Percentiles rank a stretch among this genome's conserved stretches.
phyloP scores from a whole-genome alignment of 2,329 filamentous ascomycete species.

The Paramyrothecium roridum region DNA sequence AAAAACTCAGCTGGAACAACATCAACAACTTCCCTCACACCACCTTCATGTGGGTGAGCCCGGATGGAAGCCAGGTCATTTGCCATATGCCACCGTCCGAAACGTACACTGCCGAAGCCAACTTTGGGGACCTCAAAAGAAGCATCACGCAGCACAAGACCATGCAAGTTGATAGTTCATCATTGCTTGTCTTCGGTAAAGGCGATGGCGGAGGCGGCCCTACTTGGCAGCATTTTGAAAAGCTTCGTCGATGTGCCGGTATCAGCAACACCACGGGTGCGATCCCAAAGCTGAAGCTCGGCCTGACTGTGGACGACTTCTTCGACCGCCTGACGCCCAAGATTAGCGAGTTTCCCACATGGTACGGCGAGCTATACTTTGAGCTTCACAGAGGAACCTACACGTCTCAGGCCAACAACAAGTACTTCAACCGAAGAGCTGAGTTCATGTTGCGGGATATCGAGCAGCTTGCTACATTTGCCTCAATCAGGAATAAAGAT shows the following conservation, averaged over 20 bases:
- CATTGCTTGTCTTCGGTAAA: slow-evolving; percentile 91
- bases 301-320: slow-evolving; percentile 89
- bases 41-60: slow-evolving; percentile 96
- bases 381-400: slow-evolving; percentile 96
- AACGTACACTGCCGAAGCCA: slow-evolving; percentile 90
- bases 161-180: slow-evolving; percentile 87
- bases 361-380: slow-evolving; percentile 98
- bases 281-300: slow-evolving; percentile 84
- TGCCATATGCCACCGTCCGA: slow-evolving; percentile 97
- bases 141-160: slow-evolving; percentile 93
- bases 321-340: slow-evolving; percentile 83
- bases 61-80: slow-evolving; percentile 93
- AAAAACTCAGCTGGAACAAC: slow-evolving; percentile 99
- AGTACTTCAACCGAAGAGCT: slow-evolving; percentile 83
- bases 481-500: slow-evolving; percentile 65
- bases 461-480: slow-evolving; percentile 83
- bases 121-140: slow-evolving; percentile 90
- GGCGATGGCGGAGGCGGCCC: slow-evolving; percentile 95
- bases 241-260: slow-evolving; percentile 86
- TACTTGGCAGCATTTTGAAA: slow-evolving; percentile 91
- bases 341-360: slow-evolving; percentile 77
- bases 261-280: slow-evolving; percentile 80
- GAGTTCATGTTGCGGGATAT: slow-evolving; percentile 85
- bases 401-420: slow-evolving; percentile 96
- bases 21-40: slow-evolving; percentile 99